Conservation (phyloP, 2,329 filamentous ascomycete genomes). For the Penicillium occitanis region DNA sequence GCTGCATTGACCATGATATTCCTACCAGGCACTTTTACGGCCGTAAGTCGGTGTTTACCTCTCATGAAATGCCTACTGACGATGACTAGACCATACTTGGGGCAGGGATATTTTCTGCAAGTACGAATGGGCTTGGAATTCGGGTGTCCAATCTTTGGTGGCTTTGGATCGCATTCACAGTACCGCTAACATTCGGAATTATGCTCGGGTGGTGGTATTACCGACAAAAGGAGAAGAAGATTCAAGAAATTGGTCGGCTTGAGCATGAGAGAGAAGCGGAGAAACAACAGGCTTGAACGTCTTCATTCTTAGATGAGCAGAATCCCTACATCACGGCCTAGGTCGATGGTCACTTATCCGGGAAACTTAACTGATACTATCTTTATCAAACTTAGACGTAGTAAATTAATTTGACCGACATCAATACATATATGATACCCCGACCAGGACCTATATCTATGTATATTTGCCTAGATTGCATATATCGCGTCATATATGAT, state of each 20-base stretch:
- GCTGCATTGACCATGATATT: constrained; percentile 36
- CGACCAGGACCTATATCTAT: not conserved
- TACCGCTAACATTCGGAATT: constrained; percentile 1
- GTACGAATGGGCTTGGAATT: not conserved
- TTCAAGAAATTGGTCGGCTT: not conserved
- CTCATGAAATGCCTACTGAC: not conserved
- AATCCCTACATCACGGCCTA: not conserved
- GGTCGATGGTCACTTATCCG: not conserved
- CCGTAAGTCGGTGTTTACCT: constrained; percentile 15
- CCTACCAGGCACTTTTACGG: constrained; percentile 27
- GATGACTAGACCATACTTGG: not conserved
- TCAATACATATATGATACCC: not conserved
- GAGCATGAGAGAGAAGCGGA: not conserved
- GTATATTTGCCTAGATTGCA: not conserved
- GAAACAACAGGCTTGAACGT: not conserved
- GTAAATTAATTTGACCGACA: not conserved
- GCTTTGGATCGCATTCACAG: constrained; percentile 13
- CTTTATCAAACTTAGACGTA: not conserved
- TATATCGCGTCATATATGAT: not conserved
- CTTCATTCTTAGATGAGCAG: not conserved
- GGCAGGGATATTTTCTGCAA: not conserved
- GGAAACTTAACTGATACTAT: not conserved
- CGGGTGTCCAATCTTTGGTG: constrained; percentile 8
- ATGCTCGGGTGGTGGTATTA: constrained; percentile 9
- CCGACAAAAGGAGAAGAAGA: not conserved